phyloP scores from a whole-genome alignment of 371 early-diverging fungal genomes.

The Globomyces sp. region DNA sequence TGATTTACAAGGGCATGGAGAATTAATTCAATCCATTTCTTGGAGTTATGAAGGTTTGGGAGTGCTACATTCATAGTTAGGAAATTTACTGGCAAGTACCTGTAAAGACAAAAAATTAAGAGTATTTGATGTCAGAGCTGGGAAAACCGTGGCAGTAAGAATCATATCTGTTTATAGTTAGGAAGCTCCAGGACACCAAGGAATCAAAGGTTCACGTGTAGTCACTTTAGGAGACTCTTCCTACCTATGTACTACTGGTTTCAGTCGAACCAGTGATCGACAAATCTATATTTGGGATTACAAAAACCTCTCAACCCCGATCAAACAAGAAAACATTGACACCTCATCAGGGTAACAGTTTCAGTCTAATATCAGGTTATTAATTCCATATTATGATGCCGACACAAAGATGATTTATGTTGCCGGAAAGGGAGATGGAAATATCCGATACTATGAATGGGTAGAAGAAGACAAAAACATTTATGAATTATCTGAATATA shows the following conservation, averaged over 20 bases:
- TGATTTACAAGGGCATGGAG: slow-evolving; percentile 87
- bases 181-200: slow-evolving; percentile 85
- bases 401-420: slow-evolving; percentile 89
- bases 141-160: slow-evolving; percentile 62
- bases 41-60: slow-evolving; percentile 82
- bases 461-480: slow-evolving; percentile 75
- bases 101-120: slow-evolving; percentile 96
- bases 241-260: slow-evolving; percentile 90
- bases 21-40: slow-evolving; percentile 85
- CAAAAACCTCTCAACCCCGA: slow-evolving; percentile 67
- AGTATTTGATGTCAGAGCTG: slow-evolving; percentile 87
- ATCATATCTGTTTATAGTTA: slow-evolving; percentile 3
- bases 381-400: slow-evolving; percentile 94
- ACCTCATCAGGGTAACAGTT: slow-evolving; percentile 72
- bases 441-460: slow-evolving; percentile 96
- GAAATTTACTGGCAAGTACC: slow-evolving; percentile 78
- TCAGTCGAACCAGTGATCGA: slow-evolving; percentile 88
- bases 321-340: slow-evolving; percentile 79
- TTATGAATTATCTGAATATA: slow-evolving; percentile 78
- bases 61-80: too few relatives aligned
- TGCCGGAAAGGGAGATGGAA: slow-evolving; percentile 98
- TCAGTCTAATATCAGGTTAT: slow-evolving; percentile 51
- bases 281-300: slow-evolving; percentile 91
- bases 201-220: slow-evolving; percentile 93
- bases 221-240: slow-evolving; percentile 85